A percentile compares a stretch with the other conserved stretches of the same genome.
These are phyloP conservation scores for Cercospora sojina DNA, from an alignment of 2,329 filamentous ascomycete genomes.

Conservation along the genomic window DNA sequence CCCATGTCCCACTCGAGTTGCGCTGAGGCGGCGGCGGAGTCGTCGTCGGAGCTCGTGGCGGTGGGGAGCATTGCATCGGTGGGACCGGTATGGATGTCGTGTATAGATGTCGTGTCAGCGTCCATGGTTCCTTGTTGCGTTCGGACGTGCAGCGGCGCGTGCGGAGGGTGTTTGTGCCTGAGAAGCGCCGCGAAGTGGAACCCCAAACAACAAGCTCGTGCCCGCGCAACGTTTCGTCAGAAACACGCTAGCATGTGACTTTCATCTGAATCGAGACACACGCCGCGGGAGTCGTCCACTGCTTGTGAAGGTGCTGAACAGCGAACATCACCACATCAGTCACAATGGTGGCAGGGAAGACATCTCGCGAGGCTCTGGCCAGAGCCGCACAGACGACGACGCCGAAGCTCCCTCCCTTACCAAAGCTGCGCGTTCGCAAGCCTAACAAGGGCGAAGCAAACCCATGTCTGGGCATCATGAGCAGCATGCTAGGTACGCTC, in stretches of 20 bases:
- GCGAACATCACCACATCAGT: neutral
- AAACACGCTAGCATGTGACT: neutral
- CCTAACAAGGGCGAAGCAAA: constrained; percentile 63
- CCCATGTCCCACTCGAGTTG: constrained; percentile 41
- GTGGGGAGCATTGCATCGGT: neutral
- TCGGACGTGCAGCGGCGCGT: constrained; percentile 6
- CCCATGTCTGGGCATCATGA: constrained; percentile 66
- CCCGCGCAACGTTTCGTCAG: neutral
- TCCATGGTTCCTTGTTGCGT: constrained; percentile 4
- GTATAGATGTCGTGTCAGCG: constrained; percentile 9
- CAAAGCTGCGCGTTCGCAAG: constrained; percentile 63
- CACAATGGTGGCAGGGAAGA: constrained; percentile 39
- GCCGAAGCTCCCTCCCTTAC: constrained; percentile 58
- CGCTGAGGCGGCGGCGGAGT: constrained; percentile 8
- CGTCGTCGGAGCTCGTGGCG: neutral
- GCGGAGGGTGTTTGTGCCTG: neutral
- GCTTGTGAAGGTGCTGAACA: neutral
- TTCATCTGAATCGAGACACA: neutral
- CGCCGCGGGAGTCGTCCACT: constrained; percentile 4
- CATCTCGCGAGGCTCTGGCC: constrained; percentile 32
- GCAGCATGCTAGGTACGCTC: constrained; percentile 61
- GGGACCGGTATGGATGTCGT: neutral
- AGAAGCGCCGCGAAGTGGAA: neutral
- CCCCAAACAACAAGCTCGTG: constrained; percentile 2
- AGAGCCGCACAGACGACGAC: constrained; percentile 36